A percentile compares a stretch with the other conserved stretches of the same genome.
These are phyloP conservation scores for Carpinus viminea DNA, from an alignment of 306 rosid genomes.

Conservation along the genomic window DNA sequence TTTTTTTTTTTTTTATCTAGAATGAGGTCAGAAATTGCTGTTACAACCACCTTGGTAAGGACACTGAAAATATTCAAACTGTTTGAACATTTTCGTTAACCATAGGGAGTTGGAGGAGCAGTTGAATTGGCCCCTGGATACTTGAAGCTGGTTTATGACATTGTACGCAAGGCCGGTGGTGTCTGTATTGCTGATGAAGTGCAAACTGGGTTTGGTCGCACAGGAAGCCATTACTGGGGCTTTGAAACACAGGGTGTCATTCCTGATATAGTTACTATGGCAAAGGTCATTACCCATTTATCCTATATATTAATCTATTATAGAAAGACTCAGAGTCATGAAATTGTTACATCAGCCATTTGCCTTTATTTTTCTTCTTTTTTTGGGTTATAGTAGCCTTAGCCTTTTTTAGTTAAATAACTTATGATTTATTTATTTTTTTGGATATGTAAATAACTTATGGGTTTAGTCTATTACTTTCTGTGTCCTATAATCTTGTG, in stretches of 20 bases:
- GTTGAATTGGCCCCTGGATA: slow-evolving; percentile 89
- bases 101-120: slow-evolving; percentile 90
- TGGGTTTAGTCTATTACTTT: background rate
- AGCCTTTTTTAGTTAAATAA: slow-evolving; percentile 6
- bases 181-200: slow-evolving; percentile 97
- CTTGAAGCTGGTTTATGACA: slow-evolving; percentile 78
- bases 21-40: slow-evolving; percentile 9
- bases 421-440: background rate
- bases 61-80: background rate
- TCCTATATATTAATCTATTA: slow-evolving; percentile 4
- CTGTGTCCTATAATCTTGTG: background rate
- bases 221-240: slow-evolving; percentile 95
- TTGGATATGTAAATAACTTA: background rate
- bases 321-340: slow-evolving; percentile 2
- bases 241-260: slow-evolving; percentile 84
- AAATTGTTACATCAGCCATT: slow-evolving; percentile 17
- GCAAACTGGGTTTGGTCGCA: slow-evolving; percentile 96
- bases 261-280: slow-evolving; percentile 98
- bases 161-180: slow-evolving; percentile 85
- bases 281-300: slow-evolving; percentile 58
- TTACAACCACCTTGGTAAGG: background rate
- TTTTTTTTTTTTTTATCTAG: background rate
- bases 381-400: background rate
- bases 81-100: slow-evolving; percentile 10
- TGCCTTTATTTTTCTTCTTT: background rate